These are phyloP conservation scores for Auricularia cornea DNA, from an alignment of 768 basidiomycete genomes.

Conservation along the genomic window DNA sequence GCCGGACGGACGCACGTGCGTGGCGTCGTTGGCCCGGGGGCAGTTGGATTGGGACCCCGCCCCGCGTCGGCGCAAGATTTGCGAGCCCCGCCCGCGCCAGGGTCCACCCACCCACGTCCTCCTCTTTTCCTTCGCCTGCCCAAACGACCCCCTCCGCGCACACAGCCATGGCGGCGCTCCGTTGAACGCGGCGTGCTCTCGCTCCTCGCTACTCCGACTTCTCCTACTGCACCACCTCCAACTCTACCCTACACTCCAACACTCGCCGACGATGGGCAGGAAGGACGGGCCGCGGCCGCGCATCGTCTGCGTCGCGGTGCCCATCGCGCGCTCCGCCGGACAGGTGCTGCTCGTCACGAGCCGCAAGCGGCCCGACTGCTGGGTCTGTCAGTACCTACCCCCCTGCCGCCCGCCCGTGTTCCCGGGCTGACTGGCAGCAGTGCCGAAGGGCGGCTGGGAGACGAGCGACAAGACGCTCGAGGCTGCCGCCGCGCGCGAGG, in stretches of 20 bases:
- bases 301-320: constrained; percentile 86
- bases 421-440: constrained; percentile 28
- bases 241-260: not conserved
- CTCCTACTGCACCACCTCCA: no score
- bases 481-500: constrained; percentile 85
- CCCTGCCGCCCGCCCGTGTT: not conserved
- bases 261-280: constrained; percentile 32
- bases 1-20: no score
- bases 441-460: constrained; percentile 93
- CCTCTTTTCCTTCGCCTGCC: no score
- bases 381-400: constrained; percentile 79
- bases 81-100: no score
- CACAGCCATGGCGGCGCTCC: no score
- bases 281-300: constrained; percentile 77
- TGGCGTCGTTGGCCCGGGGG: no score
- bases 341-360: constrained; percentile 81
- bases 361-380: constrained; percentile 67
- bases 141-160: no score
- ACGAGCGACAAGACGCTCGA: constrained; percentile 70
- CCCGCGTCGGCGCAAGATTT: no score
- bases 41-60: no score
- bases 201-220: no score
- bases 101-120: no score
- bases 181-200: no score
- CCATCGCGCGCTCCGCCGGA: constrained; percentile 62